phyloP scores from a whole-genome alignment of 768 basidiomycete species.

The Scleroderma citrinum region DNA sequence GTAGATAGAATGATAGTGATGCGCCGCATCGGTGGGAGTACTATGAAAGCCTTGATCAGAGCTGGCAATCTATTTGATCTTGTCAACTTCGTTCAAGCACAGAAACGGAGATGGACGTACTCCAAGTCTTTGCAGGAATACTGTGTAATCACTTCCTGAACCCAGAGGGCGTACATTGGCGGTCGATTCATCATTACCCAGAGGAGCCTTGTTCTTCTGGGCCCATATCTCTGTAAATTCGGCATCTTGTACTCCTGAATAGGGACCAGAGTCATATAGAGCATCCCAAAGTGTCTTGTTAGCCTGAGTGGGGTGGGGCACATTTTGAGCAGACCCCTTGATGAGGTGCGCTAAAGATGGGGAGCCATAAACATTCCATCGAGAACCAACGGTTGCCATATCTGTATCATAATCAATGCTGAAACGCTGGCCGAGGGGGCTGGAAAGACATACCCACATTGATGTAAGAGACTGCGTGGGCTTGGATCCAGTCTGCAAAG shows the following conservation, averaged over 20 bases:
- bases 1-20: constrained; percentile 75
- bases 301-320: constrained; percentile 51
- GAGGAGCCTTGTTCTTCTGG: constrained; percentile 23
- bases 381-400: constrained; percentile 49
- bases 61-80: constrained; percentile 28
- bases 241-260: constrained; percentile 34
- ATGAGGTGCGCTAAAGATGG: constrained; percentile 64
- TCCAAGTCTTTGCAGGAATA: constrained; percentile 80
- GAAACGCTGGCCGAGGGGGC: constrained; percentile 1
- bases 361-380: constrained; percentile 44
- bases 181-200: constrained; percentile 22
- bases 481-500: constrained; percentile 72
- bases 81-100: neutral
- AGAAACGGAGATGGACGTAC: constrained; percentile 31
- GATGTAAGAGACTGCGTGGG: constrained; percentile 80
- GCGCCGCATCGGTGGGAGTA: constrained; percentile 51
- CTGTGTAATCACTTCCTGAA: constrained; percentile 87
- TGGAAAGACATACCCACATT: constrained; percentile 52
- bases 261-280: constrained; percentile 47
- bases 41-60: constrained; percentile 25
- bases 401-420: constrained; percentile 31
- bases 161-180: constrained; percentile 58
- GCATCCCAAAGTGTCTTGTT: constrained; percentile 57
- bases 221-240: constrained; percentile 40
- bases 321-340: constrained; percentile 43